phyloP scores from a whole-genome alignment of 2,329 filamentous ascomycete genomes.

The Penicillium sp. region DNA sequence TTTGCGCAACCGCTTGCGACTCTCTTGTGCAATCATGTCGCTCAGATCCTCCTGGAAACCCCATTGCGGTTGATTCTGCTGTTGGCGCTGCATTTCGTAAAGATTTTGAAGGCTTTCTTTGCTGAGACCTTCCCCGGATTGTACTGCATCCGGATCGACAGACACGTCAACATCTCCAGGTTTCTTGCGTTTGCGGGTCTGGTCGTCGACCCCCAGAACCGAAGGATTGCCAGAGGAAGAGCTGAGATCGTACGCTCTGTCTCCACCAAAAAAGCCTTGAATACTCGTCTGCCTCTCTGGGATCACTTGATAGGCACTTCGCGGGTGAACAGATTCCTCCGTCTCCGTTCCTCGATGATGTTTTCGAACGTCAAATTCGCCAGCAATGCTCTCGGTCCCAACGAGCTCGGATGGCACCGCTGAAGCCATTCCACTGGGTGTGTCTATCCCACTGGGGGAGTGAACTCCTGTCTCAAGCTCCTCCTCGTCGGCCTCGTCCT shows the following conservation, averaged over 20 bases:
- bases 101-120: slow-evolving; percentile 78
- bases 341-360: slow-evolving; percentile 80
- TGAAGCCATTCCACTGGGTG: slow-evolving; percentile 75
- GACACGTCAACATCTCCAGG: slow-evolving; percentile 92
- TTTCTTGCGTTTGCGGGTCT: slow-evolving; percentile 84
- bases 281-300: slow-evolving; percentile 82
- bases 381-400: slow-evolving; percentile 71
- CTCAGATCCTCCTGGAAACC: slow-evolving; percentile 84
- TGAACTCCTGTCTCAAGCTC: slow-evolving; percentile 64
- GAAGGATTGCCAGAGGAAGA: slow-evolving; percentile 59
- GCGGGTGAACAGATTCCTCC: slow-evolving; percentile 70
- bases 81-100: slow-evolving; percentile 70
- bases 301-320: slow-evolving; percentile 82
- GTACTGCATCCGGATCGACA: slow-evolving; percentile 78
- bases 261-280: slow-evolving; percentile 93
- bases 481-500: slow-evolving; percentile 51
- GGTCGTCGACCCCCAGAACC: slow-evolving; percentile 76
- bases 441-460: slow-evolving; percentile 74
- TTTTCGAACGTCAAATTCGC: slow-evolving; percentile 90
- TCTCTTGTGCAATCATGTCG: slow-evolving; percentile 94
- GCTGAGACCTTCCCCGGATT: slow-evolving; percentile 70
- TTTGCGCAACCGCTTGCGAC: slow-evolving; percentile 81
- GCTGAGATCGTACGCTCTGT: slow-evolving; percentile 85
- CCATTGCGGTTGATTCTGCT: slow-evolving; percentile 67
- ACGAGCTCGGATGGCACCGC: slow-evolving; percentile 76